Evolutionary conservation across 2,329 filamentous ascomycete genomes (phyloP).

Genomic region (Colletotrichum salicis): DNA sequence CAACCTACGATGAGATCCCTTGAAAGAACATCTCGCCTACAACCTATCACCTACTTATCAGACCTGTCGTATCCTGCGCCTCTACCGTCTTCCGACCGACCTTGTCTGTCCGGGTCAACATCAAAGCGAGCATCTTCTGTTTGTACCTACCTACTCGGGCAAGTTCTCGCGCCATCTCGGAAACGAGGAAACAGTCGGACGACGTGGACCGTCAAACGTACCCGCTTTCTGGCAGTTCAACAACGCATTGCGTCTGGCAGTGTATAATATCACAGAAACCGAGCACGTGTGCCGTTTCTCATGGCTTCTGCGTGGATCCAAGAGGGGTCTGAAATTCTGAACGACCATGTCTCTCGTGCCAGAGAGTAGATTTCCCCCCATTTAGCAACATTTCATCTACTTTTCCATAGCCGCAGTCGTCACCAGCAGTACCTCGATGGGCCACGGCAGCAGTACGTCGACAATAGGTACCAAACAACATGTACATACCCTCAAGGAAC

Average conservation of each 20-base stretch:
- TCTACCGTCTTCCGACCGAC: background rate
- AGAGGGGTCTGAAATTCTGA: background rate
- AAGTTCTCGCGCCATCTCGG: background rate
- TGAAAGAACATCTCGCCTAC: background rate
- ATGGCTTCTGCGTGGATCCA: conserved; percentile 7
- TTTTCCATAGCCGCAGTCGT: background rate
- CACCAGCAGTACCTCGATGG: background rate
- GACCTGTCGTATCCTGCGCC: background rate
- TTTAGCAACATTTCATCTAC: background rate
- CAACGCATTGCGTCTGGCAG: background rate
- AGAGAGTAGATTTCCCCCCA: background rate
- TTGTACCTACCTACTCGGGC: conserved; percentile 4
- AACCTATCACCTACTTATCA: background rate
- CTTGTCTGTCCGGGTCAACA: background rate
- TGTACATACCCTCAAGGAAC: conserved; percentile 24
- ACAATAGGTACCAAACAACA: background rate
- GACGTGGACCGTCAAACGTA: conserved; percentile 10
- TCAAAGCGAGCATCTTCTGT: background rate
- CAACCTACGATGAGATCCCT: background rate
- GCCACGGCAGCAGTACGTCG: background rate
- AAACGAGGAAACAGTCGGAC: background rate
- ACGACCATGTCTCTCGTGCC: background rate
- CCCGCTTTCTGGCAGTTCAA: background rate
- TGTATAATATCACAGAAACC: background rate
- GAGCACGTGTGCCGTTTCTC: conserved; percentile 22